A percentile compares a stretch with the other conserved stretches of the same genome.
Conservation (phyloP, 208 protist species). For the Trypanosoma brucei region DNA sequence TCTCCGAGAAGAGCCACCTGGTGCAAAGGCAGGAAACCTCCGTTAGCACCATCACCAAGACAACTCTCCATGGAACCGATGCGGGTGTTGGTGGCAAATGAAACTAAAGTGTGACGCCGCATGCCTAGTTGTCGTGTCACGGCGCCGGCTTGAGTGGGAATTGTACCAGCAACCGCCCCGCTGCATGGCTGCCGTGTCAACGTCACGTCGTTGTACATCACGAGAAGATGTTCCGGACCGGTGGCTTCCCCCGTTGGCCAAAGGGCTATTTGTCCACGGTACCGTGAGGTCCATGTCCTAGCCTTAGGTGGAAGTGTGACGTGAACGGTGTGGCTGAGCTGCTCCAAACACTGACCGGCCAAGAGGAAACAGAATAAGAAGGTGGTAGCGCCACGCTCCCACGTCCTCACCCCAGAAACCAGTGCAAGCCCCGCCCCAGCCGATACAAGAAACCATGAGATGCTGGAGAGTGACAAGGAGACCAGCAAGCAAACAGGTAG, state of each 20-base stretch:
- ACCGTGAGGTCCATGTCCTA: constrained; percentile 21
- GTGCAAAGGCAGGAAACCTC: constrained; percentile 10
- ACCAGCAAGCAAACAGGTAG: constrained; percentile 6
- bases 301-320: constrained; percentile 10
- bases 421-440: constrained; percentile 2
- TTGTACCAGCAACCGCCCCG: not conserved
- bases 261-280: constrained; percentile 26
- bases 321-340: constrained; percentile 14
- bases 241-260: constrained; percentile 10
- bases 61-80: constrained; percentile 19
- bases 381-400: constrained; percentile 1
- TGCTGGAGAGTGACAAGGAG: constrained; percentile 7
- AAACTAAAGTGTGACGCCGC: constrained; percentile 10
- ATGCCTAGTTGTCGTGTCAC: not conserved
- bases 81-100: constrained; percentile 21
- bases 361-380: constrained; percentile 22
- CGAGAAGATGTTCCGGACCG: constrained; percentile 4
- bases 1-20: constrained; percentile 24
- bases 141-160: not conserved
- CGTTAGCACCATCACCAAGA: not conserved
- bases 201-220: constrained; percentile 10
- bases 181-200: constrained; percentile 13
- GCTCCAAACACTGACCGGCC: constrained; percentile 1
- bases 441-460: constrained; percentile 3
- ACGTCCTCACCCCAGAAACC: constrained; percentile 3